Evolutionary conservation across 768 basidiomycete genomes (phyloP).

Genomic region (Sporobolomyces pararoseus): DNA sequence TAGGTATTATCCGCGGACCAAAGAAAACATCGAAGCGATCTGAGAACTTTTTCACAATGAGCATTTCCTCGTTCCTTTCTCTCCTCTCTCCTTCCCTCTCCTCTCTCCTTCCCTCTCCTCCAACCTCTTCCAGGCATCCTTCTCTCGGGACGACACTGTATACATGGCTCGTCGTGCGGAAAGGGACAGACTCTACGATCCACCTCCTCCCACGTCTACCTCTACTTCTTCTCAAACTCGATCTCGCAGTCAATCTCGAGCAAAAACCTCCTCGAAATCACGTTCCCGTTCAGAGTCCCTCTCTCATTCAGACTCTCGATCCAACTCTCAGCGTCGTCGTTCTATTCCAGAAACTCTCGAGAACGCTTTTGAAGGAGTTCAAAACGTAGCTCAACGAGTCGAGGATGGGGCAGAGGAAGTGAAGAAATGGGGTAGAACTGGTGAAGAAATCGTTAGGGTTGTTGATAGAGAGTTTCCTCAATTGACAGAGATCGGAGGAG

Average conservation of each 20-base stretch:
- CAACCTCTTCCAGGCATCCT: background rate
- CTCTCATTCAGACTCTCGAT: background rate
- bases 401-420: background rate
- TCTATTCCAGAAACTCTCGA: background rate
- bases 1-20: background rate
- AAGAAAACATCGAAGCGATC: background rate
- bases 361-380: background rate
- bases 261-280: too few relatives aligned
- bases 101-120: background rate
- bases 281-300: too few relatives aligned
- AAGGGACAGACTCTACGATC: background rate
- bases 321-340: background rate
- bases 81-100: background rate
- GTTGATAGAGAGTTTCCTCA: background rate
- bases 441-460: background rate
- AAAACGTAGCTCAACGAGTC: background rate
- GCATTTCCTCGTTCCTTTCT: background rate
- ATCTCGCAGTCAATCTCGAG: background rate
- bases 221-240: background rate
- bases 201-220: background rate
- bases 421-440: conserved; percentile 3
- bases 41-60: too few relatives aligned
- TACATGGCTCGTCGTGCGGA: background rate
- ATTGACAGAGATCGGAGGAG: background rate
- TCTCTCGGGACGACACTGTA: too few relatives aligned